Percentiles rank a stretch among this genome's conserved stretches.
phyloP scores from a whole-genome alignment of 73 alveolate species.

The Durusdinium trenchii region DNA sequence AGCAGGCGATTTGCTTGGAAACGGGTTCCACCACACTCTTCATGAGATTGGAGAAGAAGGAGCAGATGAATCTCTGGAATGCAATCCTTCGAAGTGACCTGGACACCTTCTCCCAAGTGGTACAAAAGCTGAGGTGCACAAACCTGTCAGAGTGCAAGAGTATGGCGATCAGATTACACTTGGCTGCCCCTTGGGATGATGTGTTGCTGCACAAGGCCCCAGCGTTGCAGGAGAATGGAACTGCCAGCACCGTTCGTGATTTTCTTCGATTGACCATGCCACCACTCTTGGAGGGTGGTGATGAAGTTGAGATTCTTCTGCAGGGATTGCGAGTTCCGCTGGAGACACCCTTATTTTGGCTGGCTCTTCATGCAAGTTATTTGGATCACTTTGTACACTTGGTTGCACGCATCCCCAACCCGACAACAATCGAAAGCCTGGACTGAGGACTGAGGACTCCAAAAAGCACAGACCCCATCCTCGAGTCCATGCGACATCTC shows the following conservation, averaged over 20 bases:
- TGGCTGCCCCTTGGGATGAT: slow-evolving; percentile 34
- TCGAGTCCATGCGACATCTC: too few relatives aligned
- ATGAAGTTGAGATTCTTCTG: slow-evolving; percentile 32
- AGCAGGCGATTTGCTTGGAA: slow-evolving; percentile 83
- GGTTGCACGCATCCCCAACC: slow-evolving; percentile 41
- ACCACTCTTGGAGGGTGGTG: slow-evolving; percentile 50
- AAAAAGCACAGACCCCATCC: too few relatives aligned
- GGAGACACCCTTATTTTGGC: slow-evolving; percentile 86
- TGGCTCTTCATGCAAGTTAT: slow-evolving; percentile 80
- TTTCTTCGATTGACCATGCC: slow-evolving; percentile 72
- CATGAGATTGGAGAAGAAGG: slow-evolving; percentile 90
- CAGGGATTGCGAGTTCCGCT: slow-evolving; percentile 59
- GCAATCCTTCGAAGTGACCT: slow-evolving; percentile 78
- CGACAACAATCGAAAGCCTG: too few relatives aligned
- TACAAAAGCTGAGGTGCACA: slow-evolving; percentile 50
- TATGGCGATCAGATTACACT: slow-evolving; percentile 67
- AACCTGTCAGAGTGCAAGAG: slow-evolving; percentile 81
- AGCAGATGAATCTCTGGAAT: slow-evolving; percentile 80
- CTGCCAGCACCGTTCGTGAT: slow-evolving; percentile 37
- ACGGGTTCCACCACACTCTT: slow-evolving; percentile 59
- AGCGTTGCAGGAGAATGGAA: slow-evolving; percentile 19
- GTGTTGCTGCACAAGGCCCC: slow-evolving; percentile 76
- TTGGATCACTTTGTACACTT: slow-evolving; percentile 88
- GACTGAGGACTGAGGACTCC: too few relatives aligned
- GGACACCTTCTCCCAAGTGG: slow-evolving; percentile 60